phyloP scores from a whole-genome alignment of 2,329 filamentous ascomycete genomes.

The Colletotrichum karsti region DNA sequence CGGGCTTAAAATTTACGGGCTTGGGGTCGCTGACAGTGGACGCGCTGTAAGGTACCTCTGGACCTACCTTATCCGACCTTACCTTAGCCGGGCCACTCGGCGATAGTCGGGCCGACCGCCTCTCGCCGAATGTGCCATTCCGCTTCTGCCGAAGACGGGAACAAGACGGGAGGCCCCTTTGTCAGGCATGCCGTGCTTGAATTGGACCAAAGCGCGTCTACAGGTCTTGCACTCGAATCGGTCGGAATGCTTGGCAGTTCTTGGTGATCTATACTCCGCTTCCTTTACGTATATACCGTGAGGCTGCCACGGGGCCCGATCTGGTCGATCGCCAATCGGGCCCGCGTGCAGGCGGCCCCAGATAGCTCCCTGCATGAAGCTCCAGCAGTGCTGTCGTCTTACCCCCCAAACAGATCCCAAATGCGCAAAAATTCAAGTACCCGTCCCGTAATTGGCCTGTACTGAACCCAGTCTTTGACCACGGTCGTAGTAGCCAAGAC shows the following conservation, averaged over 20 bases:
- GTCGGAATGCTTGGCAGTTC: neutral
- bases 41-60: no score
- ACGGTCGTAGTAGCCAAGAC: neutral
- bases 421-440: neutral
- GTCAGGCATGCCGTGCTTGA: no score
- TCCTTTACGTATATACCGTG: neutral
- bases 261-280: neutral
- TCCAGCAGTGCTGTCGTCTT: neutral
- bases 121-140: neutral
- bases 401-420: neutral
- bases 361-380: neutral
- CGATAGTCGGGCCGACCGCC: conserved; percentile 19
- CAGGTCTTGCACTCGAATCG: neutral
- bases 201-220: no score
- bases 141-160: conserved; percentile 1
- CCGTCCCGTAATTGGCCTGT: neutral
- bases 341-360: neutral
- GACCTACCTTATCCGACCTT: no score
- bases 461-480: neutral
- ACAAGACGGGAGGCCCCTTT: no score
- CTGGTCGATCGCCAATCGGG: neutral
- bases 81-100: conserved; percentile 3
- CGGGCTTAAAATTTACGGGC: conserved; percentile 19
- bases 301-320: neutral
- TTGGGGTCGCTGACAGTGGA: neutral